A percentile compares a stretch with the other conserved stretches of the same genome.
Conservation (phyloP, 192 early-diverging fungal species). For the Umbelopsis vinacea region DNA sequence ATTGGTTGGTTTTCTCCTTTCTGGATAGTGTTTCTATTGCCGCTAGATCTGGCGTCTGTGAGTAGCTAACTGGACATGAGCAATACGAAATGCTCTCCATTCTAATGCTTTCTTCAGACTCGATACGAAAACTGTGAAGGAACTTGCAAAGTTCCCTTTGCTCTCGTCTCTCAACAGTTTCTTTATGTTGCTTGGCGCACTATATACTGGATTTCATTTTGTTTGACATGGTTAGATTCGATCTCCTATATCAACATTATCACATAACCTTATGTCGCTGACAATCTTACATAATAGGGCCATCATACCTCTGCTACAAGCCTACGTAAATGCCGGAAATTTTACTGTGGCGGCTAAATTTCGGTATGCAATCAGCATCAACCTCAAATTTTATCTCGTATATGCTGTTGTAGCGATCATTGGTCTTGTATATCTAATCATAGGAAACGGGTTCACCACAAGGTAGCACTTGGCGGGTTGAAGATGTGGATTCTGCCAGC, state of each 20-base stretch:
- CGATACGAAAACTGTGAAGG: constrained; percentile 68
- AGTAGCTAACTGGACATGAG: constrained; percentile 20
- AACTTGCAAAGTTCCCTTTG: constrained; percentile 74
- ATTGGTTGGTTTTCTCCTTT: constrained; percentile 92
- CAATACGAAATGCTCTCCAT: constrained; percentile 9
- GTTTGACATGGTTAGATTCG: constrained; percentile 74
- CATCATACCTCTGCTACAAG: constrained; percentile 81
- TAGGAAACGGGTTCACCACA: constrained; percentile 35
- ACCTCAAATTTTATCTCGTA: constrained; percentile 81
- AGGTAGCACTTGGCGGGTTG: constrained; percentile 19
- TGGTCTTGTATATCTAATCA: constrained; percentile 73
- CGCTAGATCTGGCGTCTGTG: constrained; percentile 85
- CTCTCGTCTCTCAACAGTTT: constrained; percentile 73
- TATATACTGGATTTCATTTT: constrained; percentile 92
- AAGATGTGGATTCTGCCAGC: no score
- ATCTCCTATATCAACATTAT: no score
- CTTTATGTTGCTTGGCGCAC: constrained; percentile 79
- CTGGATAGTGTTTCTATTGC: constrained; percentile 87
- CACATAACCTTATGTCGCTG: not conserved
- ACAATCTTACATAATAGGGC: constrained; percentile 45
- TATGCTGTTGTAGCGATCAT: constrained; percentile 70
- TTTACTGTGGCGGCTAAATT: constrained; percentile 73
- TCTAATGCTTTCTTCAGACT: constrained; percentile 50
- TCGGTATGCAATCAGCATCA: constrained; percentile 76
- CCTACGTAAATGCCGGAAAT: constrained; percentile 86